Base-by-base conservation (phyloP, 805 yeast genomes). In the Schwanniomyces yamadae region DNA sequence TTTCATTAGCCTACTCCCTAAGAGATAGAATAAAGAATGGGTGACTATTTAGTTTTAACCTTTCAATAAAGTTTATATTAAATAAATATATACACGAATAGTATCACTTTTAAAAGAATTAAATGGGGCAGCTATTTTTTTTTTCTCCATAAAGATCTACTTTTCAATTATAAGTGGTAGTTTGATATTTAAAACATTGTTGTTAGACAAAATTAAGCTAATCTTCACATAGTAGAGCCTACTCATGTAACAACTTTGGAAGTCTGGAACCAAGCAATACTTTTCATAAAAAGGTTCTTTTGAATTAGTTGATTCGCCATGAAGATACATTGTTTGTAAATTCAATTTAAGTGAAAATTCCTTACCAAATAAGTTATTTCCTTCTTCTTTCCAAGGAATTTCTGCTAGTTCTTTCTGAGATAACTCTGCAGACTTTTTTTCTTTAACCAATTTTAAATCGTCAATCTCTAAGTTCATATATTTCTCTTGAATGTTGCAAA, bases 241-340 rank as follows among this genome's bases (percentile, higher is more conserved):
- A 1, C 56, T 52, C 40, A 60, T 28, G 31, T 48, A 44, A 40
- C 72, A 66, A 20, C 56, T 49, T 40, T 66, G 72, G 47, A 66
- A 66, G 35, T 55, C 54, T 11, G 72, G 71, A 19, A 63, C 63
- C 26, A 66, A 47, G 26, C 54, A 50, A 34, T 54, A 61, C 13
- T 41, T 34, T 33, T 64, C 61, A 22, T 41, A 59, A 29, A 22
- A n/a, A n/a, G n/a, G n/a, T n/a, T n/a, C n/a, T 12, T 28, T 28
- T 3, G 11, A n/a, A 4, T 19, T n/a, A 18, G 23, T 28, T 5
- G 12, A 9, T 4, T 11, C 8, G 8, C 31, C 23, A 28, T 18
- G 19, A 28, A 28, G 31, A 18, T 28, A n/a, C 31, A 28, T 28
- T 12, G 23, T 15, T 16, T 42, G 42, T 23, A 52, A 36, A 40